Conservation (phyloP, 352 stramenopile species). For the Pythium chondricola region DNA sequence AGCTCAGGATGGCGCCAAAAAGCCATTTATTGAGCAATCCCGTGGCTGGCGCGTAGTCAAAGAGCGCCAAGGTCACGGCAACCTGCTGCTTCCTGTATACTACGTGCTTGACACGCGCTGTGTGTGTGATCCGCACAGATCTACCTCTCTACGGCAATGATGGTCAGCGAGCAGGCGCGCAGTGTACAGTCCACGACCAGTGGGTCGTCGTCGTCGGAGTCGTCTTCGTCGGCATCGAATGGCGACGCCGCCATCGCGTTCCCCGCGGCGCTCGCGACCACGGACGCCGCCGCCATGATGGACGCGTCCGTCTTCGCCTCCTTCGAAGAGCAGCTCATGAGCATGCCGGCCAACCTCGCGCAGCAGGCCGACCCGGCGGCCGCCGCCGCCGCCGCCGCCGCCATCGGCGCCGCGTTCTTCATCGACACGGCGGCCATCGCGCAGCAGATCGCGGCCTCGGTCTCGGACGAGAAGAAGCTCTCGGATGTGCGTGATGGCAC, state of each 20-base stretch:
- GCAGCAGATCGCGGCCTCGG: conserved; percentile 57
- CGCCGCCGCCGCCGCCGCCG: conserved; percentile 3
- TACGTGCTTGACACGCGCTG: neutral
- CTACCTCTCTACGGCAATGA: conserved; percentile 17
- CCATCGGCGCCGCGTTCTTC: conserved; percentile 40
- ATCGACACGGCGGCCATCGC: conserved; percentile 47
- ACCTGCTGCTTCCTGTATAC: no score
- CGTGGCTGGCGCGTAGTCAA: conserved; percentile 10
- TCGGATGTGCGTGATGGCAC: conserved; percentile 44
- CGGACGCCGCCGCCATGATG: conserved; percentile 4
- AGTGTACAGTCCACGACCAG: conserved; percentile 1
- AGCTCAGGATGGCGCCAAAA: conserved; percentile 6
- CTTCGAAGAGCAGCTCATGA: conserved; percentile 59
- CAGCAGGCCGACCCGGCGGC: conserved; percentile 1
- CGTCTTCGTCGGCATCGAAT: neutral
- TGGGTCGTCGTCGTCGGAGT: neutral
- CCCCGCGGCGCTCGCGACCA: conserved; percentile 4
- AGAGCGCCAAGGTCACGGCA: neutral
- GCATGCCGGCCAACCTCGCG: conserved; percentile 15
- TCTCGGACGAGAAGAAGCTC: conserved; percentile 73
- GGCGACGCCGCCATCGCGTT: conserved; percentile 2
- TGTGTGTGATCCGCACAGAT: neutral
- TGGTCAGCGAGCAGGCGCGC: conserved; percentile 33
- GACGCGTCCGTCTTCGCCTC: conserved; percentile 22
- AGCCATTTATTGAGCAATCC: conserved; percentile 9